Conservation (phyloP, 2,329 filamentous ascomycete species). For the Metarhizium brunneum region DNA sequence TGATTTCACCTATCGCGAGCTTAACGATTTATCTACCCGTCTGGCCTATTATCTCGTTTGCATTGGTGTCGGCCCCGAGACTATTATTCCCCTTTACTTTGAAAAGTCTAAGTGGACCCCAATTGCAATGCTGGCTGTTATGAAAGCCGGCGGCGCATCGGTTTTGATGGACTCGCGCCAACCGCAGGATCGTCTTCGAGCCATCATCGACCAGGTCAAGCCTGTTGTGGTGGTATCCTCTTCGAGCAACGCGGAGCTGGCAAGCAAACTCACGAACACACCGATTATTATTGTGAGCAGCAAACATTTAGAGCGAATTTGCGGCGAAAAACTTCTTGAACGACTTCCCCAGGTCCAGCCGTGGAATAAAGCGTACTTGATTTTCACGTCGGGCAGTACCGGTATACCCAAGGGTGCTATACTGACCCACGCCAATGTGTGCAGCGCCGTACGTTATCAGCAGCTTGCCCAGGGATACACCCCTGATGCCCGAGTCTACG, state of each 20-base stretch:
- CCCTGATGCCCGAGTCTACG: conserved; percentile 9
- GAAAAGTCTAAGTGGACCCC: conserved; percentile 8
- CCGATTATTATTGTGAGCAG: not conserved
- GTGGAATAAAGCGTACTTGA: conserved; percentile 8
- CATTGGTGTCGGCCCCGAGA: conserved; percentile 2
- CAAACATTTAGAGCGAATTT: not conserved
- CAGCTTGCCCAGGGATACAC: conserved; percentile 10
- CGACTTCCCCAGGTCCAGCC: not conserved
- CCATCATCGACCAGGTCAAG: conserved; percentile 10
- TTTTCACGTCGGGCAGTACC: conserved; percentile 14
- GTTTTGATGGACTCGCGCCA: conserved; percentile 9
- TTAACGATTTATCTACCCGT: conserved; percentile 10
- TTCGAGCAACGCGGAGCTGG: conserved; percentile 3
- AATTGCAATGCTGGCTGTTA: conserved; percentile 3
- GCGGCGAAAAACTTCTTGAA: not conserved
- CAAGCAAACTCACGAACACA: conserved; percentile 3
- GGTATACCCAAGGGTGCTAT: conserved; percentile 17
- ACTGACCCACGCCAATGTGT: conserved; percentile 13
- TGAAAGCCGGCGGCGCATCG: conserved; percentile 4
- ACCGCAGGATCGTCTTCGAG: conserved; percentile 9
- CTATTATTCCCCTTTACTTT: conserved; percentile 3
- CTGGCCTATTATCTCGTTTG: conserved; percentile 7
- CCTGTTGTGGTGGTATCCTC: conserved; percentile 12
- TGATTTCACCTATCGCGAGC: conserved; percentile 27
- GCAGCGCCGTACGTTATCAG: conserved; percentile 11